These are phyloP conservation scores for Saturnispora mendoncae DNA, from an alignment of 805 yeast genomes.

Conservation along the genomic window DNA sequence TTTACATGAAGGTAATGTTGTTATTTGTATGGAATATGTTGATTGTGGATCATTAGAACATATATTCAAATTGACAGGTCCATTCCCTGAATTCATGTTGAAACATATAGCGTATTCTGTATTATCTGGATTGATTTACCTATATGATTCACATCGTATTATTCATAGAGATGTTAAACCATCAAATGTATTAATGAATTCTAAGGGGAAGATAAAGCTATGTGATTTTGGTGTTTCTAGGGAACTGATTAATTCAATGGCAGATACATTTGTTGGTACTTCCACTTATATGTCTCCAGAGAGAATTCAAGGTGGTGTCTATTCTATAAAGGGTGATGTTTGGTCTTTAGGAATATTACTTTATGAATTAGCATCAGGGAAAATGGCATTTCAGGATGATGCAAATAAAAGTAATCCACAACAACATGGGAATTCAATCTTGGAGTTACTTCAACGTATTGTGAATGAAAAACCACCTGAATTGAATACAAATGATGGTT, in stretches of 20 bases:
- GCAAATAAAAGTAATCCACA: constrained; percentile 23
- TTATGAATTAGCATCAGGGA: constrained; percentile 80
- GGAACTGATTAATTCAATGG: constrained; percentile 85
- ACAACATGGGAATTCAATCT: constrained; percentile 55
- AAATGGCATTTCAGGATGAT: constrained; percentile 60
- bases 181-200: constrained; percentile 80
- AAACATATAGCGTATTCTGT: constrained; percentile 71
- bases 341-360: constrained; percentile 95
- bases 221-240: constrained; percentile 97
- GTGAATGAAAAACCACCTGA: constrained; percentile 90
- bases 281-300: constrained; percentile 98
- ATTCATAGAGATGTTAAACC: constrained; percentile 97
- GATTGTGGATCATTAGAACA: constrained; percentile 90
- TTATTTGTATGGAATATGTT: constrained; percentile 92
- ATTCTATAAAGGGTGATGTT: constrained; percentile 91
- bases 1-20: constrained; percentile 63
- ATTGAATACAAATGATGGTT: constrained; percentile 37
- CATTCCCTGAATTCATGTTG: constrained; percentile 58
- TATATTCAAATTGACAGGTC: constrained; percentile 52
- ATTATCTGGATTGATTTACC: constrained; percentile 68
- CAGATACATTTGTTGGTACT: constrained; percentile 97
- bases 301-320: constrained; percentile 88
- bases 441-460: constrained; percentile 84
- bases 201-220: constrained; percentile 77
- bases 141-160: constrained; percentile 76